These are phyloP conservation scores for Microsporum canis DNA, from an alignment of 2,329 filamentous ascomycete species.

Conservation along the genomic window DNA sequence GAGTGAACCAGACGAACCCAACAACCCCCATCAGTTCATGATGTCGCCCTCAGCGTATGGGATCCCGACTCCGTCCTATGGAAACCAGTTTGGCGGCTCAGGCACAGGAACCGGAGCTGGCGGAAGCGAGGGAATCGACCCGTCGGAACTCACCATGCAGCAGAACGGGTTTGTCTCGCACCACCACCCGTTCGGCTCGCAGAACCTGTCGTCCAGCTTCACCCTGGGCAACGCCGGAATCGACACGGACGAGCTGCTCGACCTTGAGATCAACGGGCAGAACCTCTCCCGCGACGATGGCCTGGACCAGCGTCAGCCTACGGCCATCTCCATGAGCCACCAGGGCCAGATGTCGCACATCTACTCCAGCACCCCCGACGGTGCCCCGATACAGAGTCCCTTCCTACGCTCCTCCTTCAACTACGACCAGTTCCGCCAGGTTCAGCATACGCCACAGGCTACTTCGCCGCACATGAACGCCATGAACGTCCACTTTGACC, in stretches of 20 bases:
- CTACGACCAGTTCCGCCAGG: slow-evolving; percentile 61
- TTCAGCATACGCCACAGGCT: slow-evolving; percentile 40
- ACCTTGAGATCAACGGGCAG: slow-evolving; percentile 40
- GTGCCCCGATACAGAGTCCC: slow-evolving; percentile 82
- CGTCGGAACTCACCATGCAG: slow-evolving; percentile 69
- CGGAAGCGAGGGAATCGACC: slow-evolving; percentile 55
- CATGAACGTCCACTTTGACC: slow-evolving; percentile 37
- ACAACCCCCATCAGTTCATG: slow-evolving; percentile 40
- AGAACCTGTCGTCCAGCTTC: slow-evolving; percentile 60
- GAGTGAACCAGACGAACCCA: slow-evolving; percentile 53
- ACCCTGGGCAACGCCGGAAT: slow-evolving; percentile 68
- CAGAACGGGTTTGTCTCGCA: slow-evolving; percentile 33
- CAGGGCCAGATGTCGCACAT: slow-evolving; percentile 58
- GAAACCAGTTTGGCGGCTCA: slow-evolving; percentile 38
- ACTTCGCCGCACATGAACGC: slow-evolving; percentile 25
- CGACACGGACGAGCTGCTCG: slow-evolving; percentile 77
- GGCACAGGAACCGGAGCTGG: slow-evolving; percentile 31
- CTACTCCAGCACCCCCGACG: slow-evolving; percentile 85
- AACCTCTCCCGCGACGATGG: slow-evolving; percentile 26
- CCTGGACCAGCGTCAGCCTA: slow-evolving; percentile 44
- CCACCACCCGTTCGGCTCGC: slow-evolving; percentile 47
- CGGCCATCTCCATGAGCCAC: slow-evolving; percentile 49
- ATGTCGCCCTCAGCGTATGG: slow-evolving; percentile 40
- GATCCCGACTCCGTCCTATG: slow-evolving; percentile 41
- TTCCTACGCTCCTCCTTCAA: slow-evolving; percentile 66